These are phyloP conservation scores for Curvularia eragrostidis DNA, from an alignment of 2,329 filamentous ascomycete species.

Conservation along the genomic window DNA sequence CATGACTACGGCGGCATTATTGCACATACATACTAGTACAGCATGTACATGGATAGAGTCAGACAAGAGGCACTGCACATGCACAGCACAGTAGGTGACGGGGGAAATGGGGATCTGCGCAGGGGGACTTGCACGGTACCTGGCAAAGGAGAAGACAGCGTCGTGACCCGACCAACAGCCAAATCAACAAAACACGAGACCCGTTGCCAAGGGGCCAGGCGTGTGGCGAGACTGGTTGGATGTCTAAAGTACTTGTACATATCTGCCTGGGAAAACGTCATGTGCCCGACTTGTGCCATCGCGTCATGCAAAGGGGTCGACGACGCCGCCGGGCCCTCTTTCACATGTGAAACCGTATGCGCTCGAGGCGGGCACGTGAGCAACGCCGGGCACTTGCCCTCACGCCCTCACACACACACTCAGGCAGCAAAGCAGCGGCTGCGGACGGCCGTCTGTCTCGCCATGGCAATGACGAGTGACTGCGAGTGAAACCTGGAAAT, in stretches of 20 bases:
- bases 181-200: neutral
- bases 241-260: no score
- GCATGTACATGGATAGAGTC: no score
- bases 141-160: slow-evolving; percentile 1
- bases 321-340: slow-evolving; percentile 8
- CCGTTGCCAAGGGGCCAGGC: neutral
- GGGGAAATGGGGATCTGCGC: slow-evolving; percentile 3
- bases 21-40: slow-evolving; percentile 3
- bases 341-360: slow-evolving; percentile 26
- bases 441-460: neutral
- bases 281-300: slow-evolving; percentile 1
- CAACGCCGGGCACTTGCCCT: slow-evolving; percentile 1
- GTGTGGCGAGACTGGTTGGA: no score
- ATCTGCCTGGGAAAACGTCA: neutral
- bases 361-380: slow-evolving; percentile 9
- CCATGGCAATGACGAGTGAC: slow-evolving; percentile 23
- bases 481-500: slow-evolving; percentile 20
- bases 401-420: neutral
- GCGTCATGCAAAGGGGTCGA: slow-evolving; percentile 20
- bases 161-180: neutral
- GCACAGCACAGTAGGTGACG: neutral
- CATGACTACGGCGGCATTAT: neutral
- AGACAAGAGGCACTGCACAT: no score
- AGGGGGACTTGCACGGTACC: slow-evolving; percentile 8
- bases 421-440: slow-evolving; percentile 7